Evolutionary conservation across 495 filamentous ascomycete species (phyloP).

Genomic region (Aspergillus carlsbadensis): DNA sequence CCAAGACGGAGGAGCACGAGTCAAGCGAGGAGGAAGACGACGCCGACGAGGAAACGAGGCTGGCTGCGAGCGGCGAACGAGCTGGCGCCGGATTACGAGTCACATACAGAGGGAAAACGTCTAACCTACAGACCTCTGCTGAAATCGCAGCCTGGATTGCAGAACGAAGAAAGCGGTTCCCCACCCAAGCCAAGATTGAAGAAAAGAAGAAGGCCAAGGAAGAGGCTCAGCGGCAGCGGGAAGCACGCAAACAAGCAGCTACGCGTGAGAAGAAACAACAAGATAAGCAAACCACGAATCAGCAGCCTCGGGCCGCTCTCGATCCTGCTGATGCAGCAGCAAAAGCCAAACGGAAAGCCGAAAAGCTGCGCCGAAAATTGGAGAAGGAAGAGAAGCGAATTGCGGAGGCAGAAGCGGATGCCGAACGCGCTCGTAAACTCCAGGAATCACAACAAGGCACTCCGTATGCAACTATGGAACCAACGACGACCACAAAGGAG

Average conservation of each 20-base stretch:
- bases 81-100: slow-evolving; percentile 40
- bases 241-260: slow-evolving; percentile 27
- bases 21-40: slow-evolving; percentile 72
- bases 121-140: slow-evolving; percentile 51
- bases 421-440: slow-evolving; percentile 40
- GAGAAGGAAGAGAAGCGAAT: slow-evolving; percentile 47
- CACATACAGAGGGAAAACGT: slow-evolving; percentile 41
- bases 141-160: slow-evolving; percentile 79
- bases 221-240: slow-evolving; percentile 27
- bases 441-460: slow-evolving; percentile 27
- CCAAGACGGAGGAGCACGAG: slow-evolving; percentile 68
- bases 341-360: slow-evolving; percentile 49
- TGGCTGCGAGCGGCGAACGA: slow-evolving; percentile 32
- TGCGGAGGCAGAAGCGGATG: slow-evolving; percentile 48
- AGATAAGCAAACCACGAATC: slow-evolving; percentile 24
- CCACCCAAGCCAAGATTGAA: slow-evolving; percentile 64
- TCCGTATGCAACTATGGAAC: slow-evolving; percentile 1
- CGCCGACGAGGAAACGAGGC: slow-evolving; percentile 62
- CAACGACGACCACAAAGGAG: background rate
- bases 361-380: slow-evolving; percentile 48
- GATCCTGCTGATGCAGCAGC: slow-evolving; percentile 37
- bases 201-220: slow-evolving; percentile 46
- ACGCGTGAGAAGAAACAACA: slow-evolving; percentile 28
- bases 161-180: slow-evolving; percentile 74
- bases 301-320: slow-evolving; percentile 23